Evolutionary conservation across 208 protist species (phyloP), one percentile per base, ranked within the genome.

Genomic region (Trypanosoma lewisi): DNA sequence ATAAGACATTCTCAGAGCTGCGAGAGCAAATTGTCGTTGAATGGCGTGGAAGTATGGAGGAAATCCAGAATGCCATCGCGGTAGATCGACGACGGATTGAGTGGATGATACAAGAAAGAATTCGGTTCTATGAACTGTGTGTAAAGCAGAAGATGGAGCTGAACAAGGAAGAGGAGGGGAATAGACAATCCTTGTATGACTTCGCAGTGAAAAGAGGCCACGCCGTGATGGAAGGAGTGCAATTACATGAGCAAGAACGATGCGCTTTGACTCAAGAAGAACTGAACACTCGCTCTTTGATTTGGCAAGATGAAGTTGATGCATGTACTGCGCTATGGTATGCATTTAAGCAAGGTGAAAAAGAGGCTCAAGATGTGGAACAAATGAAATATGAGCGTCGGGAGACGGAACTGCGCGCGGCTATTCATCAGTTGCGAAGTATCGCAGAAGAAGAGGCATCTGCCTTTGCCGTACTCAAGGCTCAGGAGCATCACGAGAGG

Each of bases 371-470:
- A 14, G 39, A 76, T 17, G 8, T 41, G 7, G 50, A 72, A 21
- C 36, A 53, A 33, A 11, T 64, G n/a, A 75, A 71, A 45, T 56
- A 23, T 19, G 34, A 39, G 25, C 27, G 49, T 8, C 60, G 61
- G 12, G 66, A 69, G 30, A 25, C n/a, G n/a, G 45, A 52, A 2
- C 54, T 78, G 52, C 56, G 54, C 63, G 42, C 58, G 19, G 82
- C 82, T 0, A 27, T 83, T 30, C 66, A 67, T 17, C 34, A 52
- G 9, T 49, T 88, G 11, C 50, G 63, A 25, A 53, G 33, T 12
- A 86, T 90, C 33, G 50, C 54, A 42, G 57, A 57, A 12, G 83
- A 81, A 50, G 83, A 86, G 48, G 50, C 62, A 27, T 53, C 47
- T 0, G 66, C 66, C 21, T 80, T 79, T 56, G 49, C 51, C 1